These are phyloP conservation scores for Candida coquimbonensis DNA, from an alignment of 805 yeast species.

Conservation along the genomic window DNA sequence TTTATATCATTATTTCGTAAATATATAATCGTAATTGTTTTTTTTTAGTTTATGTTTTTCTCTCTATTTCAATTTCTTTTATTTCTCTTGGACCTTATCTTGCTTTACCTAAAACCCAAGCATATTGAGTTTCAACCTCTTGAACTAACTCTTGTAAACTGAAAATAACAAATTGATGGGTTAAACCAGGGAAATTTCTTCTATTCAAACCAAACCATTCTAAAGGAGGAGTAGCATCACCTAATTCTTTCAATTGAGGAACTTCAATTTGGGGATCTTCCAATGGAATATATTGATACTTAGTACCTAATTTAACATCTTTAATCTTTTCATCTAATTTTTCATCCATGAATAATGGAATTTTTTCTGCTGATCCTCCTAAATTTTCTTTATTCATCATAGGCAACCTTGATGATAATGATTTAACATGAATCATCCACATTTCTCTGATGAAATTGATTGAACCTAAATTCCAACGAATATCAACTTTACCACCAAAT, in stretches of 20 bases:
- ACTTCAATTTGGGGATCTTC: slow-evolving; percentile 79
- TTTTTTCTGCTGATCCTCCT: slow-evolving; percentile 5
- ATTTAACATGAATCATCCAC: slow-evolving; percentile 80
- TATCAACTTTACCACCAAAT: slow-evolving; percentile 86
- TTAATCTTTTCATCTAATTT: slow-evolving; percentile 35
- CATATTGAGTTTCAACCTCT: slow-evolving; percentile 48
- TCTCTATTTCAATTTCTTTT: no score
- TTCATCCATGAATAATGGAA: slow-evolving; percentile 26
- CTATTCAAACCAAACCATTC: slow-evolving; percentile 98
- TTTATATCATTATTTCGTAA: not conserved
- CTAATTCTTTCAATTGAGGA: slow-evolving; percentile 84
- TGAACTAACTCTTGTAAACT: slow-evolving; percentile 67
- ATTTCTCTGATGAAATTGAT: slow-evolving; percentile 85
- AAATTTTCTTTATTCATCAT: slow-evolving; percentile 16
- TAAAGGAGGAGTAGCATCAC: slow-evolving; percentile 95
- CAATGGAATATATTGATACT: slow-evolving; percentile 53
- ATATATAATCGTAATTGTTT: not conserved
- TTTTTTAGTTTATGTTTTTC: not conserved
- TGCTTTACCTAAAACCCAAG: slow-evolving; percentile 34
- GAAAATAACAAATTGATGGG: slow-evolving; percentile 74
- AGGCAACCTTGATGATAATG: slow-evolving; percentile 56
- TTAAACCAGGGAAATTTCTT: slow-evolving; percentile 73
- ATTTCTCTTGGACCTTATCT: slow-evolving; percentile 1
- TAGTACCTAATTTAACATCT: slow-evolving; percentile 40
- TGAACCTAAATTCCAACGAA: slow-evolving; percentile 91